Percentiles rank a stretch among this genome's conserved stretches.
Conservation (phyloP, 257 asterid genomes). For the Solanum pennellii region DNA sequence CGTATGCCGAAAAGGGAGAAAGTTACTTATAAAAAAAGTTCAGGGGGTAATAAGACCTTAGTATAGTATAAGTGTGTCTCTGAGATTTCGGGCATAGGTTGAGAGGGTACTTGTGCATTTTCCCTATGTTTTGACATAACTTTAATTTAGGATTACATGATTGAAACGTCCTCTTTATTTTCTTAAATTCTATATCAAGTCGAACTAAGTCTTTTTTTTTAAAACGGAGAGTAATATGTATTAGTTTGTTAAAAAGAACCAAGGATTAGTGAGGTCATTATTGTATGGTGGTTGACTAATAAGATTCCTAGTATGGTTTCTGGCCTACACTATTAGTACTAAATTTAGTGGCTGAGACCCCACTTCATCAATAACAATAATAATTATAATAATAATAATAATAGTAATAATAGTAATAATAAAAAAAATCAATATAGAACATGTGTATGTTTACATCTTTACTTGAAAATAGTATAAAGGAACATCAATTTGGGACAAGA, state of each 20-base stretch:
- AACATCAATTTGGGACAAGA: not conserved
- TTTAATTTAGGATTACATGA: not conserved
- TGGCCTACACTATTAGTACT: not conserved
- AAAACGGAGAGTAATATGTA: too few species aligned
- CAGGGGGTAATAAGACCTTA: too few species aligned
- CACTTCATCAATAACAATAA: not conserved
- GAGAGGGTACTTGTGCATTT: accelerated
- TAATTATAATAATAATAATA: not conserved
- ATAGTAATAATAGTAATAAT: not conserved
- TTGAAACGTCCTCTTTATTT: accelerated
- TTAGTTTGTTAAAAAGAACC: not conserved
- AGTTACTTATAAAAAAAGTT: too few species aligned
- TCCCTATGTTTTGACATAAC: too few species aligned
- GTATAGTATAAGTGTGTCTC: too few species aligned
- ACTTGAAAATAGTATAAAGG: not conserved
- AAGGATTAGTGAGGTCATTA: not conserved
- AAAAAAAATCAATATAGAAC: not conserved
- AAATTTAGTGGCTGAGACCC: not conserved
- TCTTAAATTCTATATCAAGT: not conserved
- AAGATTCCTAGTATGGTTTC: not conserved
- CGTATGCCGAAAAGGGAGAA: too few species aligned
- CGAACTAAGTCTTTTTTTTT: too few species aligned
- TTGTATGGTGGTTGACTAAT: not conserved
- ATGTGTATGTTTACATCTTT: not conserved
- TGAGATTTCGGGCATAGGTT: accelerated